Conservation (phyloP, 805 yeast species). For the Candida hispaniensis region DNA sequence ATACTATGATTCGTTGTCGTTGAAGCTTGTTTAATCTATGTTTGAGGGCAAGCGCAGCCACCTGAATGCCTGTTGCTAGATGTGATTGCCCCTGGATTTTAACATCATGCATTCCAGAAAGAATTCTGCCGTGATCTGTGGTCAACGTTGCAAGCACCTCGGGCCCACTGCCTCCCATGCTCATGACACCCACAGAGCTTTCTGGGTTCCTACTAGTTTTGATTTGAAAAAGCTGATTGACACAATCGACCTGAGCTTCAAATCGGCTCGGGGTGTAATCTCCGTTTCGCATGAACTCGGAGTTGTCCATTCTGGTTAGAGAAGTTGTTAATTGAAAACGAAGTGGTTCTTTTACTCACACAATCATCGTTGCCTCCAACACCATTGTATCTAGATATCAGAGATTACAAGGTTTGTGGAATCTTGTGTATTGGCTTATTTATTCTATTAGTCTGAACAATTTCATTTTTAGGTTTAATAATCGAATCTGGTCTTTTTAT, state of each 20-base stretch:
- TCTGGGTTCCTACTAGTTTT: constrained; percentile 88
- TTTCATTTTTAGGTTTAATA: too few relatives aligned
- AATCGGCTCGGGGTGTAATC: constrained; percentile 82
- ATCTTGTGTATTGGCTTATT: too few relatives aligned
- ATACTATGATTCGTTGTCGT: constrained; percentile 78
- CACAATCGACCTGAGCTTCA: constrained; percentile 86
- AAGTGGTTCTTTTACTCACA: constrained; percentile 30
- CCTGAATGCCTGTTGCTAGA: constrained; percentile 77
- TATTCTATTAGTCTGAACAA: too few relatives aligned
- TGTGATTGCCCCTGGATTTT: constrained; percentile 58
- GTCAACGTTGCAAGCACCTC: constrained; percentile 84
- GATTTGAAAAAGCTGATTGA: constrained; percentile 73
- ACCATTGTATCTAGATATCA: constrained; percentile 51
- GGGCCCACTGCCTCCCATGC: constrained; percentile 73
- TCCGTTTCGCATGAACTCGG: constrained; percentile 93
- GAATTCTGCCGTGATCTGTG: constrained; percentile 71
- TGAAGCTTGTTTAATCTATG: constrained; percentile 93
- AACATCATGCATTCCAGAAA: constrained; percentile 71
- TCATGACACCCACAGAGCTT: constrained; percentile 81
- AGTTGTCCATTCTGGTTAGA: constrained; percentile 58
- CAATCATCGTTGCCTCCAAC: constrained; percentile 90
- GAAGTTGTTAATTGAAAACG: not conserved
- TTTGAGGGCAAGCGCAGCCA: constrained; percentile 85
- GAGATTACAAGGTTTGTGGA: too few relatives aligned
- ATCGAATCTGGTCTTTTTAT: too few relatives aligned